Evolutionary conservation across 768 basidiomycete genomes (phyloP).

Genomic region (Dioszegia aurantiaca): DNA sequence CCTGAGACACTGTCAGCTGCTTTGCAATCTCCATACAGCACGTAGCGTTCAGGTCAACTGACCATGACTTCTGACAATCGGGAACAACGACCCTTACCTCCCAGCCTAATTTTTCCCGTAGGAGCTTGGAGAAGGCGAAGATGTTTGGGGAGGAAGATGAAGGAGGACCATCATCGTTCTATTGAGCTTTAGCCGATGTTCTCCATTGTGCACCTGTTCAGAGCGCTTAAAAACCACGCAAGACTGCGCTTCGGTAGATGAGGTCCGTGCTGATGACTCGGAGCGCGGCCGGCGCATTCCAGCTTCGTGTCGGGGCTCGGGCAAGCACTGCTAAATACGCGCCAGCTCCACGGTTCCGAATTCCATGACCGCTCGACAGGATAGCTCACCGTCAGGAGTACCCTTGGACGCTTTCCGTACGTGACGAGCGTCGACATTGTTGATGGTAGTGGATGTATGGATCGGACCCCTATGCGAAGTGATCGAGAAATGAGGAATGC

Average conservation of each 20-base stretch:
- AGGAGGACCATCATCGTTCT: constrained; percentile 55
- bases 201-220: no score
- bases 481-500: background rate
- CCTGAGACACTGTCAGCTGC: constrained; percentile 30
- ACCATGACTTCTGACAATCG: constrained; percentile 53
- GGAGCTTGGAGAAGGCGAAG: constrained; percentile 49
- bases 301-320: no score
- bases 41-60: no score
- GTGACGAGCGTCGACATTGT: constrained; percentile 23
- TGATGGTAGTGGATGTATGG: background rate
- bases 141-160: constrained; percentile 53
- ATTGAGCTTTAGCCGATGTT: background rate
- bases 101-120: constrained; percentile 46
- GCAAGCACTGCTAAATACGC: no score
- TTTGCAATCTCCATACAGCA: no score
- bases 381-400: constrained; percentile 49
- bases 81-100: constrained; percentile 54
- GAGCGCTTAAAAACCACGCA: no score
- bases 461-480: no score
- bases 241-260: no score
- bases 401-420: constrained; percentile 37
- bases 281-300: no score
- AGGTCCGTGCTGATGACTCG: no score
- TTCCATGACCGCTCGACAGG: background rate
- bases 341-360: no score